Evolutionary conservation across 2,329 filamentous ascomycete genomes (phyloP).

Genomic region (Neonectria faginata): DNA sequence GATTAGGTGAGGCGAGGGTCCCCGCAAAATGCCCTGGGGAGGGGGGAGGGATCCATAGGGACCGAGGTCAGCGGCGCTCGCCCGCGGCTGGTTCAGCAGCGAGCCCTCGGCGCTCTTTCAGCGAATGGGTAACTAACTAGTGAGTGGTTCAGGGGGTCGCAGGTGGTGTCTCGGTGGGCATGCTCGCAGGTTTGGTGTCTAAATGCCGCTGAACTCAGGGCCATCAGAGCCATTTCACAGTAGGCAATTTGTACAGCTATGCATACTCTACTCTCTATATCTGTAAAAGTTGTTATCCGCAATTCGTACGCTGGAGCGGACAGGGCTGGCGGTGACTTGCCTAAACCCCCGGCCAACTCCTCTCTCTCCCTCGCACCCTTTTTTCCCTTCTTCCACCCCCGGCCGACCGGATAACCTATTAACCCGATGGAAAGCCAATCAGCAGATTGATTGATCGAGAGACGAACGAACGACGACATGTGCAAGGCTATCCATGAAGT

Average conservation of each 20-base stretch:
- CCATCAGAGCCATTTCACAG: too few species aligned
- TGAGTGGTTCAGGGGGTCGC: background rate
- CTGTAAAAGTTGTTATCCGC: background rate
- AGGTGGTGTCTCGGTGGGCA: background rate
- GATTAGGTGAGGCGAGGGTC: background rate
- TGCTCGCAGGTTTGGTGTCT: background rate
- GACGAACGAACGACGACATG: slow-evolving; percentile 1
- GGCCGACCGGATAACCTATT: slow-evolving; percentile 20
- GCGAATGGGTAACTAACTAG: background rate
- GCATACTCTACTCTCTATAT: too few species aligned
- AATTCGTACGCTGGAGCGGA: slow-evolving; percentile 1
- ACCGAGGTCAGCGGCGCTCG: slow-evolving; percentile 13
- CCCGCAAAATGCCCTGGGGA: slow-evolving; percentile 14
- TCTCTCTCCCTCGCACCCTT: slow-evolving; percentile 1
- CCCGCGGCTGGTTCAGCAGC: slow-evolving; percentile 10
- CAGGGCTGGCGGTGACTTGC: slow-evolving; percentile 20
- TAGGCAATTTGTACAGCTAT: background rate
- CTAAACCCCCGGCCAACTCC: slow-evolving; percentile 9
- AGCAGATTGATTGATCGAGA: background rate
- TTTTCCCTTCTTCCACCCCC: slow-evolving; percentile 2
- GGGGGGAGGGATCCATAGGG: background rate
- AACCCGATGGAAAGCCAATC: slow-evolving; percentile 12
- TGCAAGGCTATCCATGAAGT: slow-evolving; percentile 2
- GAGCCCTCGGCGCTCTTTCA: slow-evolving; percentile 2
- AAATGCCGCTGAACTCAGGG: slow-evolving; percentile 12